Conservation (phyloP, 306 rosid genomes). For the Cucumis cinereus region DNA sequence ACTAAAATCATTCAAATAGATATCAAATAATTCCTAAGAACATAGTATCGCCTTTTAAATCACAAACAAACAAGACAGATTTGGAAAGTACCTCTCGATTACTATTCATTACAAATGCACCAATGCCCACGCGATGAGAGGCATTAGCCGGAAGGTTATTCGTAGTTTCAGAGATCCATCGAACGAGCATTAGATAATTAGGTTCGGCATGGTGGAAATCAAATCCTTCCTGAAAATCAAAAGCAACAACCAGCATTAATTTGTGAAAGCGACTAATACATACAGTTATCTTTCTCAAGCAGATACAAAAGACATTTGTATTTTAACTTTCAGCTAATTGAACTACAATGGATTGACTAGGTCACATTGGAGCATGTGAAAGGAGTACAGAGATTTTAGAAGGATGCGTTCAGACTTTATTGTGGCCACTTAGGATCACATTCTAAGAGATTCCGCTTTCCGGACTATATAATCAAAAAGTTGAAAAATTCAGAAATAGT, state of each 20-base stretch:
- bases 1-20: background rate
- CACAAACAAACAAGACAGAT: background rate
- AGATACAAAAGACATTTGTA: background rate
- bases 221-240: slow-evolving; percentile 60
- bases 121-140: slow-evolving; percentile 66
- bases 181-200: slow-evolving; percentile 66
- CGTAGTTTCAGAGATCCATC: slow-evolving; percentile 58
- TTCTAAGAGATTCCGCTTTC: background rate
- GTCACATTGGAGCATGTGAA: background rate
- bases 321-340: background rate
- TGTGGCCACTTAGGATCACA: background rate
- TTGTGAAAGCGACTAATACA: too few species aligned
- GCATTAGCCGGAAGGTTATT: slow-evolving; percentile 74
- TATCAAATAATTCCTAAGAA: background rate
- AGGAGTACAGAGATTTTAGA: background rate
- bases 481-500: background rate
- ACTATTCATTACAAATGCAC: slow-evolving; percentile 64
- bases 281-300: background rate
- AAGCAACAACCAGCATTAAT: background rate
- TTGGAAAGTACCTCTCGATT: slow-evolving; percentile 37
- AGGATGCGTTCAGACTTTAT: background rate
- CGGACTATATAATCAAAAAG: background rate
- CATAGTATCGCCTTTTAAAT: background rate
- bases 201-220: slow-evolving; percentile 80
- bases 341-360: background rate